Evolutionary conservation across 192 early-diverging fungal genomes (phyloP), one percentile per base, ranked within the genome.

Genomic region (Coemansia javaensis): DNA sequence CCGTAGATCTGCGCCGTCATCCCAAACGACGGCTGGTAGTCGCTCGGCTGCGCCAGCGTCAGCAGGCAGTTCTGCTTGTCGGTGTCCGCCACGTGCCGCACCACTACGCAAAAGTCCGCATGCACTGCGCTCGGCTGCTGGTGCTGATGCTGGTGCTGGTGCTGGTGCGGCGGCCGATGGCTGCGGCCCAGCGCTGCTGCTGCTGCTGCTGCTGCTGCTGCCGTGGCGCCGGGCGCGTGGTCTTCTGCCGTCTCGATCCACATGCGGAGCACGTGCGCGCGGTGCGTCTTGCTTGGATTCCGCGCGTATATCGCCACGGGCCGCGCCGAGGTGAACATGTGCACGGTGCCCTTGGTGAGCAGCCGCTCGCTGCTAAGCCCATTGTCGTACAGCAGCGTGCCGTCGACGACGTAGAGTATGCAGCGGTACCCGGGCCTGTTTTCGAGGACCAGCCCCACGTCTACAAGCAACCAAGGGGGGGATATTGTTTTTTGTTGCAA

Each of bases 61-160:
- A 73, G 21, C 6, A 65, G 43, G 14, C 56, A 73, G 53, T 73
- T 73, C 15, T 56, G 56, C 53, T 65, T 73, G 57, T 73, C 69
- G 4, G 62, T 60, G 24, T 73, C 69, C 11, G 69, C 57, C 9
- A 73, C 53, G 45, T 73, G 60, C 0, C 69, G 49, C 13, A 73
- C 50, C 14, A 59, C 32, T 24, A 53, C 49, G 14, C 25, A 48
- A 35, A 60, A 65, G 22, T 65, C 69, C 0, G 67, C 42, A 16
- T 51, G 47, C 6, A 42, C 32, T 6, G 34, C 20, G 6, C 37
- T 40, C 11, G 23, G 27, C 30, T 32, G 32, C 24, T 30, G 3
- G 37, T 50, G 38, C 40, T 23, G 23, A 25, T 56, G 34, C 24
- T 22, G 32, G 34, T 17, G 20, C 33, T 22, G 7, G 42, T 30